A percentile compares a stretch with the other conserved stretches of the same genome.
Conservation (phyloP, 2,329 filamentous ascomycete genomes). For the Sporothrix schenckii region DNA sequence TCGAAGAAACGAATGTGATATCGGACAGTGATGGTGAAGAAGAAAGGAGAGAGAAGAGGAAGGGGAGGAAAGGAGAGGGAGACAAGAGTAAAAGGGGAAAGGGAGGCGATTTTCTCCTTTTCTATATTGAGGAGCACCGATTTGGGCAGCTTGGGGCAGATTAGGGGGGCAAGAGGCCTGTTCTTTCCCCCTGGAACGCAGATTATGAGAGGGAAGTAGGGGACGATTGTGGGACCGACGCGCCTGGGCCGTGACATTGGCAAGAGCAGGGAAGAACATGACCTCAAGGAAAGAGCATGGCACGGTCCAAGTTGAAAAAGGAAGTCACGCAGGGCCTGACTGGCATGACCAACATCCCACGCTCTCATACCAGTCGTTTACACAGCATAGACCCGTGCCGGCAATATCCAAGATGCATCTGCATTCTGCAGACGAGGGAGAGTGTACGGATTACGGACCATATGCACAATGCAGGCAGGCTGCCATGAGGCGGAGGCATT, state of each 20-base stretch:
- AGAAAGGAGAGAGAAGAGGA: background rate
- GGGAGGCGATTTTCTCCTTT: constrained; percentile 10
- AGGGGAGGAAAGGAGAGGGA: constrained; percentile 6
- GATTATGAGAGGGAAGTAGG: constrained; percentile 22
- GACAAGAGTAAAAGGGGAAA: background rate
- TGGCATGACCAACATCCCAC: constrained; percentile 16
- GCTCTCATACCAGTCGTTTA: background rate
- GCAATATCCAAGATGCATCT: background rate
- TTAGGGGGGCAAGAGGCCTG: constrained; percentile 18
- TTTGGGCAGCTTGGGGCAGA: background rate
- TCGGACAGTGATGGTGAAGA: constrained; percentile 25
- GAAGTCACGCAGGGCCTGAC: background rate
- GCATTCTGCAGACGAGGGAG: background rate
- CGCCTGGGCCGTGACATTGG: constrained; percentile 10
- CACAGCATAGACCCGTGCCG: constrained; percentile 7
- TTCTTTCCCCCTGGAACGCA: constrained; percentile 10
- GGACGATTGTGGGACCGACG: constrained; percentile 13
- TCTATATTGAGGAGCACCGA: constrained; percentile 11
- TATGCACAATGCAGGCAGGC: background rate
- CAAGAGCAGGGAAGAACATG: constrained; percentile 18
- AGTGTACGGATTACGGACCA: background rate
- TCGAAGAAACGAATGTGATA: constrained; percentile 31
- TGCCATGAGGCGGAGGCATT: constrained; percentile 1
- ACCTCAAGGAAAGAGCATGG: background rate
- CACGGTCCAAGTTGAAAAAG: constrained; percentile 7